Conservation (phyloP, 176 grass and related monocot genomes). For the Eleusine coracana region DNA sequence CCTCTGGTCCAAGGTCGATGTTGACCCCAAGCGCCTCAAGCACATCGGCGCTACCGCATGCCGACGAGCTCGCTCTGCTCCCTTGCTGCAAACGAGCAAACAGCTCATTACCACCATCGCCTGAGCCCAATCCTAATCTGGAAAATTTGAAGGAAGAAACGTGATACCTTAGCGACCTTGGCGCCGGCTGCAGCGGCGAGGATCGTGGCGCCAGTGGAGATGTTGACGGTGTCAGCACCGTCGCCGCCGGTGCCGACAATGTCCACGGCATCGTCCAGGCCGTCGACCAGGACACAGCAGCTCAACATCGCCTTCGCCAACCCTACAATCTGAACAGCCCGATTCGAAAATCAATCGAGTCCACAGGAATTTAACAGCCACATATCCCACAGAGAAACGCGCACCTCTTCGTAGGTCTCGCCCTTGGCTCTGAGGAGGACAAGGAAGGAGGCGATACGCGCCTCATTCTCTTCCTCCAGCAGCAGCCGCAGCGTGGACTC, state of each 20-base stretch:
- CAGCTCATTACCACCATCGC: background rate
- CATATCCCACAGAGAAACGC: background rate
- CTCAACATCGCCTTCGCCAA: constrained; percentile 88
- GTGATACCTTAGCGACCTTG: constrained; percentile 77
- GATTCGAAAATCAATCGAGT: background rate
- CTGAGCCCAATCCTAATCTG: background rate
- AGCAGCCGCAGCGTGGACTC: constrained; percentile 72
- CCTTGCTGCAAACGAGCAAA: constrained; percentile 70
- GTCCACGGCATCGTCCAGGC: constrained; percentile 71
- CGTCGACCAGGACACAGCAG: constrained; percentile 59
- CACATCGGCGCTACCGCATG: constrained; percentile 97
- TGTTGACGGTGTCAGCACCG: constrained; percentile 91
- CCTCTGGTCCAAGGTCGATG: constrained; percentile 80
- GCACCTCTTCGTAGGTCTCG: constrained; percentile 91
- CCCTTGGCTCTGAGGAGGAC: constrained; percentile 94
- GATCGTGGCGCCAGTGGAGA: constrained; percentile 90
- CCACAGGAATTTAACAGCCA: background rate
- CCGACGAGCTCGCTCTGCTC: constrained; percentile 89
- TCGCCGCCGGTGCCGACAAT: constrained; percentile 96
- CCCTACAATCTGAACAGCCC: constrained; percentile 69
- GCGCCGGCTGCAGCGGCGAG: constrained; percentile 85
- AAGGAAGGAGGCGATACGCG: constrained; percentile 86
- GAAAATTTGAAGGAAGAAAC: background rate
- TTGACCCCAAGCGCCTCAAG: constrained; percentile 84
- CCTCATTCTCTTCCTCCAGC: constrained; percentile 64